phyloP scores from a whole-genome alignment of 1,139 yeast genomes.

The Yamadazyma spencermartinsiae region DNA sequence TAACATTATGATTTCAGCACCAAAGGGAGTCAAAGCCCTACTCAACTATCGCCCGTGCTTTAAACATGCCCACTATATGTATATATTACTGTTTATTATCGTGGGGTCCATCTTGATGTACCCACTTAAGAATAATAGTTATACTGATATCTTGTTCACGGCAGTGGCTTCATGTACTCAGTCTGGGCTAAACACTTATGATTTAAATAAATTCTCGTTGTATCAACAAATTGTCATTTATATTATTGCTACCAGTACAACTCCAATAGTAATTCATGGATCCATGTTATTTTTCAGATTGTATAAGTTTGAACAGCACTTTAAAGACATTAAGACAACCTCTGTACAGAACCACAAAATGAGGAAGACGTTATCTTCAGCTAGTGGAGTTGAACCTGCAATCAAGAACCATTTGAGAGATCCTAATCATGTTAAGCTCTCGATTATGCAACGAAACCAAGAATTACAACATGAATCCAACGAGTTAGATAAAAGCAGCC shows the following conservation, averaged over 20 bases:
- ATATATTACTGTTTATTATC: conserved; percentile 53
- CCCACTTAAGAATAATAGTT: conserved; percentile 61
- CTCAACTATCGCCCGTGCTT: no score
- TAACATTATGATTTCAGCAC: no score
- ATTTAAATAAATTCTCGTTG: conserved; percentile 56
- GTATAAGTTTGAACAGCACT: conserved; percentile 85
- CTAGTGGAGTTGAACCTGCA: conserved; percentile 43
- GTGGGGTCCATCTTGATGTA: conserved; percentile 70
- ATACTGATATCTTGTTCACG: conserved; percentile 77
- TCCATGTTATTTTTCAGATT: conserved; percentile 72
- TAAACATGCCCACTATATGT: conserved; percentile 73
- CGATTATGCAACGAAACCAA: conserved; percentile 22
- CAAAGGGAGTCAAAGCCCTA: neutral
- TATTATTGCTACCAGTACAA: conserved; percentile 60
- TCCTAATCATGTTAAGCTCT: conserved; percentile 27
- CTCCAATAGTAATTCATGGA: conserved; percentile 88
- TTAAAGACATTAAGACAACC: conserved; percentile 72
- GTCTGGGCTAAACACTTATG: conserved; percentile 83
- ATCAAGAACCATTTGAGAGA: conserved; percentile 33
- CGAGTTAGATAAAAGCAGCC: neutral
- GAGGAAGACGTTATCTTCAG: conserved; percentile 70
- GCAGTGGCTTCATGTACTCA: conserved; percentile 80
- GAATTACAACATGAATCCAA: conserved; percentile 7
- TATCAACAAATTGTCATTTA: conserved; percentile 81
- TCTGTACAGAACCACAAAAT: conserved; percentile 74